Conservation (phyloP, 345 rosid species). For the Hibiscus trionum region DNA sequence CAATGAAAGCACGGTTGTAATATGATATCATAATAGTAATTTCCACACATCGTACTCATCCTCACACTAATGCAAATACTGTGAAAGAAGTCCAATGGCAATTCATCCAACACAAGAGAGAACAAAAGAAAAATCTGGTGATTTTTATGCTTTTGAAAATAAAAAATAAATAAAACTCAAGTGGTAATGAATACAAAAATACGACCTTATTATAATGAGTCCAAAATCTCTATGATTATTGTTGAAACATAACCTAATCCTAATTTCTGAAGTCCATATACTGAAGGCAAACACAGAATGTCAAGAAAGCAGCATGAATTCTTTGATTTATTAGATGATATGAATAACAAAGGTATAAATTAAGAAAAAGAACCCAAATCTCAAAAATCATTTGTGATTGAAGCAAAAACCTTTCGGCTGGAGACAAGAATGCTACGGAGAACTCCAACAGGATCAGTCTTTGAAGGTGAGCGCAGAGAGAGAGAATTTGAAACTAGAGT, state of each 20-base stretch:
- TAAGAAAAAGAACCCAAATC: neutral
- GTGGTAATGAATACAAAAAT: neutral
- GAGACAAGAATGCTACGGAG: slow-evolving; percentile 52
- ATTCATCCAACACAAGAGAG: neutral
- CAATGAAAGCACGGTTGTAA: neutral
- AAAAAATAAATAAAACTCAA: no score
- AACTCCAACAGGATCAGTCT: slow-evolving; percentile 50
- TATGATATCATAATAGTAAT: neutral
- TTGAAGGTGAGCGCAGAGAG: slow-evolving; percentile 50
- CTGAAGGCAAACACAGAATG: neutral
- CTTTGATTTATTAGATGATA: neutral
- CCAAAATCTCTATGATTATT: neutral
- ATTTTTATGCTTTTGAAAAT: neutral
- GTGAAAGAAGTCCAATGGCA: neutral
- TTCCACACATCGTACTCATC: neutral
- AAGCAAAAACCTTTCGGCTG: slow-evolving; percentile 47
- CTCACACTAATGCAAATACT: neutral
- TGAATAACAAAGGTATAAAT: neutral
- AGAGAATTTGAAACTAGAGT: slow-evolving; percentile 46
- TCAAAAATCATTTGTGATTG: neutral
- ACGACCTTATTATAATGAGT: neutral
- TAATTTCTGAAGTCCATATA: neutral
- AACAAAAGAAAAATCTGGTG: neutral
- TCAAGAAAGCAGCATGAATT: neutral
- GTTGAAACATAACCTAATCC: neutral